A percentile compares a stretch with the other conserved stretches of the same genome.
phyloP scores from a whole-genome alignment of 306 rosid genomes.

The Cucurbita pepo region DNA sequence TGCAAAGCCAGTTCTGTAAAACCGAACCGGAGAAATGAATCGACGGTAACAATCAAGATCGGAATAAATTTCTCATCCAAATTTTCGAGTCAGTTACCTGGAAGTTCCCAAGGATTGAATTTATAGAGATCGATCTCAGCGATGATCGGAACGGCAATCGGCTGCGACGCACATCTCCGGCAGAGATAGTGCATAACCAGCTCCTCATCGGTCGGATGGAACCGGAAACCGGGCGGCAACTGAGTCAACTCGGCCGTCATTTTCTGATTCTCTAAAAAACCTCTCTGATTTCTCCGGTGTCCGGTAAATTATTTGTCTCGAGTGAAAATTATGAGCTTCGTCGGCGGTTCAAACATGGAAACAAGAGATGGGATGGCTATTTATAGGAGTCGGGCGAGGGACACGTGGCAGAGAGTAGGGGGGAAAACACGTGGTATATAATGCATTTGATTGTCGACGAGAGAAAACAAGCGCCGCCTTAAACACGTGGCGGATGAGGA shows the following conservation, averaged over 20 bases:
- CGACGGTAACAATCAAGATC: background rate
- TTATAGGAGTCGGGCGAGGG: slow-evolving; percentile 15
- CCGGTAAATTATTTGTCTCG: background rate
- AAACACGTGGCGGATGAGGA: slow-evolving; percentile 30
- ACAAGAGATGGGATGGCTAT: slow-evolving; percentile 27
- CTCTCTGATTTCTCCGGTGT: background rate
- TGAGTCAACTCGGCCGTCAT: slow-evolving; percentile 52
- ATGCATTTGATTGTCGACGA: background rate
- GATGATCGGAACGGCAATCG: slow-evolving; percentile 63
- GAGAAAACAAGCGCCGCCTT: slow-evolving; percentile 7
- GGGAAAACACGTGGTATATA: slow-evolving; percentile 66
- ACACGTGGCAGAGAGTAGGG: slow-evolving; percentile 32
- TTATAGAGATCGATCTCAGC: slow-evolving; percentile 85
- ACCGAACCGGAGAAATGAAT: background rate
- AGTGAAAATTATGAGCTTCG: background rate
- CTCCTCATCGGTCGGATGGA: slow-evolving; percentile 95
- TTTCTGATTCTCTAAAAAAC: background rate
- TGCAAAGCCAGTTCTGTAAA: slow-evolving; percentile 25
- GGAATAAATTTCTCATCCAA: background rate
- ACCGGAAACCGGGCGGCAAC: slow-evolving; percentile 84
- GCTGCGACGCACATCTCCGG: slow-evolving; percentile 66
- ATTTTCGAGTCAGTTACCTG: slow-evolving; percentile 24
- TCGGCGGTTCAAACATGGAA: slow-evolving; percentile 70
- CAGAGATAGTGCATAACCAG: slow-evolving; percentile 80
- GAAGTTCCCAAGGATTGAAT: slow-evolving; percentile 82